These are phyloP conservation scores for Gyromitra esculenta DNA, from an alignment of 2,329 filamentous ascomycete species.

Conservation along the genomic window DNA sequence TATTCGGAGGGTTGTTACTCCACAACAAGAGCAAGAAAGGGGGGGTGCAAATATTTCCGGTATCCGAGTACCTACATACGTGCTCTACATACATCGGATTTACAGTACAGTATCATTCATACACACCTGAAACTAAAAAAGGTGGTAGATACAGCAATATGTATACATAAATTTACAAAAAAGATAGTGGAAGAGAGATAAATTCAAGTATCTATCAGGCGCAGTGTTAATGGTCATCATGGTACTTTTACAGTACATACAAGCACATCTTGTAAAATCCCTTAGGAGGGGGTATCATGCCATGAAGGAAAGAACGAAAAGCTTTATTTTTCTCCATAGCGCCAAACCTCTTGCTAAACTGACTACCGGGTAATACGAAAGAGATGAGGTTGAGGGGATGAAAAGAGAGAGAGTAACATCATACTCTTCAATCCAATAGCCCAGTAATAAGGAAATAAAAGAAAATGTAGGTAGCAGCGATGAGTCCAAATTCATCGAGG, in stretches of 20 bases:
- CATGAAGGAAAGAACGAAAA: slow-evolving; percentile 14
- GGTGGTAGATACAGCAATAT: slow-evolving; percentile 3
- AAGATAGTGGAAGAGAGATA: not conserved
- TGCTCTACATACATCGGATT: not conserved
- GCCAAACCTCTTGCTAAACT: slow-evolving; percentile 44
- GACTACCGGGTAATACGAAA: slow-evolving; percentile 37
- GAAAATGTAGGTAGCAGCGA: slow-evolving; percentile 41
- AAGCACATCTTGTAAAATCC: not conserved
- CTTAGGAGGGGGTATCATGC: not conserved
- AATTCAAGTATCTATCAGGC: no score
- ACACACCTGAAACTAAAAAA: slow-evolving; percentile 25
- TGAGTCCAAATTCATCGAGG: slow-evolving; percentile 31
- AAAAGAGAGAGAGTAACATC: slow-evolving; percentile 10
- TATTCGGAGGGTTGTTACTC: not conserved
- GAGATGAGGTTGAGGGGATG: slow-evolving; percentile 4
- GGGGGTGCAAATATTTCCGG: not conserved
- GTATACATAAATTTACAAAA: slow-evolving; percentile 5
- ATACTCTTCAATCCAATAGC: slow-evolving; percentile 31
- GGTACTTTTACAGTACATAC: not conserved
- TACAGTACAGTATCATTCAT: slow-evolving; percentile 1
- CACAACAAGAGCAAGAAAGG: not conserved
- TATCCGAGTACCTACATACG: slow-evolving; percentile 19
- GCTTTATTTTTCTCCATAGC: slow-evolving; percentile 43
- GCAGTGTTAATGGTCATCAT: not conserved
- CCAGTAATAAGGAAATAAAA: slow-evolving; percentile 33